Conservation (phyloP, 331 rosid species). For the Malus hybrid region DNA sequence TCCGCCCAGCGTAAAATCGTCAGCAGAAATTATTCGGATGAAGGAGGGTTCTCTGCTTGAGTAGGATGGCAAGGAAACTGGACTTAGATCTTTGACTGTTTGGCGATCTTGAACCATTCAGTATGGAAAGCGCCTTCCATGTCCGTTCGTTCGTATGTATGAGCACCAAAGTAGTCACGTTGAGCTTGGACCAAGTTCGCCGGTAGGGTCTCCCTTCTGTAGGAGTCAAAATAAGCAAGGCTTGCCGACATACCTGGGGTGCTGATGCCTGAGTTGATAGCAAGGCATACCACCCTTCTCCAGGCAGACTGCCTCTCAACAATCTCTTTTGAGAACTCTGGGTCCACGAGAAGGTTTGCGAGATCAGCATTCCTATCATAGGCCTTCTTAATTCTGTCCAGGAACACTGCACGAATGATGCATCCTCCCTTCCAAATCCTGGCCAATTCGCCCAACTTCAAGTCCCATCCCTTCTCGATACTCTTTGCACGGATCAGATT, state of each 20-base stretch:
- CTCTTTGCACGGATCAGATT: conserved; percentile 88
- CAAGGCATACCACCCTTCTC: conserved; percentile 76
- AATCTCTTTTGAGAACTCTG: conserved; percentile 78
- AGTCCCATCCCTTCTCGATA: conserved; percentile 64
- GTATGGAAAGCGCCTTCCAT: conserved; percentile 78
- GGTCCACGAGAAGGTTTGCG: conserved; percentile 81
- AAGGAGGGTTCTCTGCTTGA: conserved; percentile 12
- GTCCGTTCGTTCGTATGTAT: conserved; percentile 74
- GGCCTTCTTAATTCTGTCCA: conserved; percentile 76
- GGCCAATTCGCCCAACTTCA: conserved; percentile 72
- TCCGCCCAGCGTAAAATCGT: conserved; percentile 31
- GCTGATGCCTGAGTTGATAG: conserved; percentile 70
- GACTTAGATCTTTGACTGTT: conserved; percentile 44
- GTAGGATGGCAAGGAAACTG: conserved; percentile 1
- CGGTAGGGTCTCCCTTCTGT: conserved; percentile 64
- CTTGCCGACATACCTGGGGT: conserved; percentile 90
- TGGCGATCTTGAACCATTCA: conserved; percentile 91
- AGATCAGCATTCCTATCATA: conserved; percentile 64
- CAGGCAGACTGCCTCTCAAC: conserved; percentile 72
- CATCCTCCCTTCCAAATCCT: conserved; percentile 94
- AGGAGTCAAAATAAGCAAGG: conserved; percentile 74
- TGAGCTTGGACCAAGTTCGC: conserved; percentile 92
- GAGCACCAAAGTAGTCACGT: conserved; percentile 86
- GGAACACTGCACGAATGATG: conserved; percentile 72
- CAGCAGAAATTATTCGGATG: conserved; percentile 49